A percentile compares a stretch with the other conserved stretches of the same genome.
These are phyloP conservation scores for Escovopsis sp. DNA, from an alignment of 2,329 filamentous ascomycete genomes.

Conservation along the genomic window DNA sequence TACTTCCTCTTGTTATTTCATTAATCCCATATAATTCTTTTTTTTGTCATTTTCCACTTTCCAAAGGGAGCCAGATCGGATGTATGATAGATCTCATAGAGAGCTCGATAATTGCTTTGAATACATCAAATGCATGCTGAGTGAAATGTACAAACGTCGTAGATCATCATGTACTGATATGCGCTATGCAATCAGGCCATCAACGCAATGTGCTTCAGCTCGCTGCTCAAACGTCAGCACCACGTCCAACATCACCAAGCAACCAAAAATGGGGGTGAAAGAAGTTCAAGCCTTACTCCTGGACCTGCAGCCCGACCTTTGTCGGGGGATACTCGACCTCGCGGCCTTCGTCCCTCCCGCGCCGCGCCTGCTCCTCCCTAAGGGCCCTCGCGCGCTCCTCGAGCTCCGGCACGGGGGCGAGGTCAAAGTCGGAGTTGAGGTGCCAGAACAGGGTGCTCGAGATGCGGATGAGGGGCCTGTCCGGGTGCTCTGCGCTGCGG, in stretches of 20 bases:
- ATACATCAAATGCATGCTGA: no score
- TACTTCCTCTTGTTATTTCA: no score
- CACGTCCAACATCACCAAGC: background rate
- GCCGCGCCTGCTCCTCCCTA: conserved; percentile 29
- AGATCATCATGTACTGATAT: no score
- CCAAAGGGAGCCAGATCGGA: no score
- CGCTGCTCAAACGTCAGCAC: conserved; percentile 16
- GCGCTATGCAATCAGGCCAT: conserved; percentile 19
- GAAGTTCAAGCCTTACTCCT: conserved; percentile 26
- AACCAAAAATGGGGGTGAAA: background rate
- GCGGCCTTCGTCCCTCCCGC: conserved; percentile 39
- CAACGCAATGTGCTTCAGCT: conserved; percentile 38
- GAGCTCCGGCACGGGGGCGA: conserved; percentile 35
- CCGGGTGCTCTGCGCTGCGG: conserved; percentile 26
- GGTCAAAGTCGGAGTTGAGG: conserved; percentile 39
- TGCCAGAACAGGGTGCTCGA: conserved; percentile 50
- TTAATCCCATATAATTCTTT: background rate
- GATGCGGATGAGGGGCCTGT: conserved; percentile 39
- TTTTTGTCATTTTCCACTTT: no score
- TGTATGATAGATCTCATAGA: no score
- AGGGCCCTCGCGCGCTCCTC: conserved; percentile 29
- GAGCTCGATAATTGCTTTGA: no score
- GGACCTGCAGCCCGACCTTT: conserved; percentile 45
- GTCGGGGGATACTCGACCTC: conserved; percentile 33
- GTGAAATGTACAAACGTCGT: no score